Conservation (phyloP, 139 green algal species). For the Coelastrella sp. region DNA sequence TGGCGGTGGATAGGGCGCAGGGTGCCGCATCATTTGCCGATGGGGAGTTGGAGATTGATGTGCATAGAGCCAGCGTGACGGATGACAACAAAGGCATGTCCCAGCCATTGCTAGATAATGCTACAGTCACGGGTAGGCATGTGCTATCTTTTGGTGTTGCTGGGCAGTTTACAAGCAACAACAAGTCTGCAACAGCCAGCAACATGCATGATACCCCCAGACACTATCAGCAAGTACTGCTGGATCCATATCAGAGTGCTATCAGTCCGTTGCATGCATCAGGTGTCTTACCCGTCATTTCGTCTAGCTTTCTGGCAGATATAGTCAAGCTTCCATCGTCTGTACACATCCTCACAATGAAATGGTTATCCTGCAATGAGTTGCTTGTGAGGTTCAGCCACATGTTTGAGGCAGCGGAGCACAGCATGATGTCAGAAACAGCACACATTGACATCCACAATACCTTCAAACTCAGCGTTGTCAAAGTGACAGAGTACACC, state of each 20-base stretch:
- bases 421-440: background rate
- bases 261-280: background rate
- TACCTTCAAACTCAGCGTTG: background rate
- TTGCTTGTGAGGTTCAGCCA: background rate
- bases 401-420: constrained; percentile 8
- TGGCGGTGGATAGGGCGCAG: constrained; percentile 10
- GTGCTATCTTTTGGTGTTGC: background rate
- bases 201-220: background rate
- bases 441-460: background rate
- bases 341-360: background rate
- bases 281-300: background rate
- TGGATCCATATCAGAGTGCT: background rate
- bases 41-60: background rate
- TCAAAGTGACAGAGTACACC: background rate
- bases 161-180: background rate
- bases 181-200: background rate
- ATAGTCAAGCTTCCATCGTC: background rate
- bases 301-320: background rate
- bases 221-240: background rate
- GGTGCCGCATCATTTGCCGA: background rate
- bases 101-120: background rate
- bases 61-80: background rate
- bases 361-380: background rate
- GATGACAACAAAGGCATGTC: constrained; percentile 25
- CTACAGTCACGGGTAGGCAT: background rate